phyloP scores from a whole-genome alignment of 352 stramenopile genomes.

The Phytopythium mirpurense region DNA sequence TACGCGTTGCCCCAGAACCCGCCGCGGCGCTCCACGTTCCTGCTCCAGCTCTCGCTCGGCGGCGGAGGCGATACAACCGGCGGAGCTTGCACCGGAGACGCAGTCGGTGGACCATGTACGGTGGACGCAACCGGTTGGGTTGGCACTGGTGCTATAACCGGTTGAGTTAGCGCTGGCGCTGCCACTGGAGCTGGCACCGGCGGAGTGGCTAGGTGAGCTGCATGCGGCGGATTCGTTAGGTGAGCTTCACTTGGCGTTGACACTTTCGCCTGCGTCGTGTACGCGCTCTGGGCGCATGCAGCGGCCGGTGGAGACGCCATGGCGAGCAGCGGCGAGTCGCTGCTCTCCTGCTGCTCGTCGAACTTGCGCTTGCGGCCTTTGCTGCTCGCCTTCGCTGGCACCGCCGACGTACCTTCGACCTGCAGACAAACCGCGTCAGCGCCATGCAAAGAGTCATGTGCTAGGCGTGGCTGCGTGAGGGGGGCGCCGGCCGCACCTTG shows the following conservation, averaged over 20 bases:
- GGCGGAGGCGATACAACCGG: neutral
- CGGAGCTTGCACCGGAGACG: too few relatives aligned
- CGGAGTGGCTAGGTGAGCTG: too few relatives aligned
- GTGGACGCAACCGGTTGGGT: too few relatives aligned
- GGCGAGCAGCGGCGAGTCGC: neutral
- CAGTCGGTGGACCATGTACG: too few relatives aligned
- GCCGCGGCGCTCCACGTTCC: conserved; percentile 52
- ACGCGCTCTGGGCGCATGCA: too few relatives aligned
- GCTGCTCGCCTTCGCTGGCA: neutral
- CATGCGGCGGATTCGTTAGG: too few relatives aligned
- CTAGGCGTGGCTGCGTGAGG: too few relatives aligned
- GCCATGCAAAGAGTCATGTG: too few relatives aligned
- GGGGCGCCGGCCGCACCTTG: too few relatives aligned
- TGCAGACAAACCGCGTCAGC: neutral
- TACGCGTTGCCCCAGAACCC: conserved; percentile 73
- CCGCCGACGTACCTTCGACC: neutral
- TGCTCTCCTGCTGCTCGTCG: neutral
- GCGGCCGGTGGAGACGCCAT: neutral
- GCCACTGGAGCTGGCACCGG: neutral
- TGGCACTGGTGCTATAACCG: too few relatives aligned
- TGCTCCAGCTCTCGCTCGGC: conserved; percentile 22
- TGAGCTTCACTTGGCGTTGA: neutral
- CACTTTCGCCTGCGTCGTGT: neutral
- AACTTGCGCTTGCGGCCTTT: neutral
- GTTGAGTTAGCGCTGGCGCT: neutral